Evolutionary conservation across 139 green algal genomes (phyloP), one percentile per base, ranked within the genome.

Genomic region (Chlorella sp.): DNA sequence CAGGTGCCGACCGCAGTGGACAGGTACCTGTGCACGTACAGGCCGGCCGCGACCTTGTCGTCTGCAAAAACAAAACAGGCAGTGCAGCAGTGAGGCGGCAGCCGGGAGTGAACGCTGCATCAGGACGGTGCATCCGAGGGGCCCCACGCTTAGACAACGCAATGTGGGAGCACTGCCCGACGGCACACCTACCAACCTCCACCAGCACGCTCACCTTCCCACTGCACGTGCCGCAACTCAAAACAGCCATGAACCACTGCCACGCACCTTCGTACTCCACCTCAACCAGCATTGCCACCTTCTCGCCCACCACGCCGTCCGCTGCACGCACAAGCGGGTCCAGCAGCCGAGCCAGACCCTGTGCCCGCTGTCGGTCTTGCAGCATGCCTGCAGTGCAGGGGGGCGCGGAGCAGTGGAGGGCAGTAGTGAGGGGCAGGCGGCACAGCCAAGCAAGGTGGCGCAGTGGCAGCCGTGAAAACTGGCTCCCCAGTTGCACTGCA

Each of bases 251-350:
- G 8, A 32, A 54, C 46, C 46, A 17, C 46, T 54, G 8, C 32
- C 2, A 7, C 51, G 5, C 75, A 87, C 83, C 88, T 58, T 92
- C 86, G 60, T 97, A 91, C 75, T 98, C 95, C 56, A 97, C 88
- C 79, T 99, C 96, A 13, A 99, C 88, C 60, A 93, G 85, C 95
- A 98, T 98, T 0, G 89, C 93, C 84, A 98, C 95, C 73, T 92
- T 89, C 89, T 99, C 96, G 6, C 96, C 96, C 20, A 95, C 90
- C 26, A 95, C 69, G 9, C 86, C 83, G 84, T 99, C 96, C 64
- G 97, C 91, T 2, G 89, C 64, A 0, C 90, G 85, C 56, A 98
- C 94, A 38, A 95, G 77, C 0, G 96, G 96, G 58, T 94, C 91
- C 19, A 88, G 82, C 54, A 95, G 44, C 22, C 74, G 81, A 13